Evolutionary conservation across 1,284 basidiomycete species (phyloP).

Genomic region (Tilletia caries): DNA sequence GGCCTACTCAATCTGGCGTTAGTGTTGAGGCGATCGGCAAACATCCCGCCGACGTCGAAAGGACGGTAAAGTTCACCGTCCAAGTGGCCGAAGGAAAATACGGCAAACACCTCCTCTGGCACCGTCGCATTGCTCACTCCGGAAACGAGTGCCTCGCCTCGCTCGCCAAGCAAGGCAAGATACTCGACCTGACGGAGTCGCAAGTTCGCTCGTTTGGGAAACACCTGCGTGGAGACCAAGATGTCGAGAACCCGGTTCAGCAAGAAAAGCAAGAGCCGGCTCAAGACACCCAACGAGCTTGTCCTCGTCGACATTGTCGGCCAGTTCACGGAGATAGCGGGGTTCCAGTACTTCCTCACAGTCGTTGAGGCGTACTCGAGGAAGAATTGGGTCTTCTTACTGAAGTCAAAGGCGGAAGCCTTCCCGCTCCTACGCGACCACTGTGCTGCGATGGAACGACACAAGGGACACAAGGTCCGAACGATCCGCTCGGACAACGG

Average conservation of each 20-base stretch:
- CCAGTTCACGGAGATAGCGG: not conserved
- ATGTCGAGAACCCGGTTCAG: not conserved
- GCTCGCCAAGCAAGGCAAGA: not conserved
- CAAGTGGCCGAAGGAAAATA: not conserved
- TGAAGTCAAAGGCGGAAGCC: not conserved
- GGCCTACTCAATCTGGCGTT: not conserved
- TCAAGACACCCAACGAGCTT: not conserved
- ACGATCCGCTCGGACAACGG: not conserved
- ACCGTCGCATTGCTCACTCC: not conserved
- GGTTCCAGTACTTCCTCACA: not conserved
- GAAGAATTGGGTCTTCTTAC: not conserved
- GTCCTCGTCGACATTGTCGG: not conserved
- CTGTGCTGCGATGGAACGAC: not conserved
- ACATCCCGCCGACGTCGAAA: not conserved
- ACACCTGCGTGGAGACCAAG: slow-evolving; percentile 4
- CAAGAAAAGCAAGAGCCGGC: not conserved
- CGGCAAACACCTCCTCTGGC: not conserved
- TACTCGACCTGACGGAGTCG: not conserved
- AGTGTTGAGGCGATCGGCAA: not conserved
- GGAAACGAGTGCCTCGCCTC: not conserved
- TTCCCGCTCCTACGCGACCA: not conserved
- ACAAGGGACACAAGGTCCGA: not conserved
- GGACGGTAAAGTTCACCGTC: not conserved
- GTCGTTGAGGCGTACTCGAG: not conserved
- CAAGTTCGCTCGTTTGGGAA: not conserved